Evolutionary conservation across 495 filamentous ascomycete genomes (phyloP), one percentile per base, ranked within the genome.

Genomic region (Hamigera avellanea): DNA sequence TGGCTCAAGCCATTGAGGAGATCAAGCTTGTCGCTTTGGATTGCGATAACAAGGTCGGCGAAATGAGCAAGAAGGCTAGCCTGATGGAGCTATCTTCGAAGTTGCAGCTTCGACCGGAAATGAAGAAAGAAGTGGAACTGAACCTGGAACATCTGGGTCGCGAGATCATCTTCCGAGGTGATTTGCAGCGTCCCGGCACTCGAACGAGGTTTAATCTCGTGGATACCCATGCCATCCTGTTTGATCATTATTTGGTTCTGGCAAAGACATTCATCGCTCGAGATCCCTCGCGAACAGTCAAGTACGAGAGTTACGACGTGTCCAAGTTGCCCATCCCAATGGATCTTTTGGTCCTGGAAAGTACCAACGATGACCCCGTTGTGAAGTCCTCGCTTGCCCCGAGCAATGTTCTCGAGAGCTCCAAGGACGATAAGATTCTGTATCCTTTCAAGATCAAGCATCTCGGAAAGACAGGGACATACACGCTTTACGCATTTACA

Each of bases 371-470:
- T 41, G 86, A 94, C 38, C 81, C 93, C 0, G 85, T 96, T 1
- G 64, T 83, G 36, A 91, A 89, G 52, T 84, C 83, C 8, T 62
- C 72, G 1, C 42, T 71, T 26, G 62, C 66, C 8, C 59, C 70
- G 2, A 63, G 67, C 19, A 77, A 78, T 4, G 52, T 53, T 10
- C 49, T 73, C 7, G 75, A 80, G 10, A 63, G 33, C 29, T 52
- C 62, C 3, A 76, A 71, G 36, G 81, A 88, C 45, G 84, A 88
- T 40, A 86, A 77, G 54, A 77, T 93, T 26, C 69, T 96, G 42
- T 96, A 83, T 52, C 91, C 93, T 3, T 96, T 99, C 73, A 80
- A 78, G 42, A 79, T 99, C 54, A 95, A 94, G 56, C 93, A 99
- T 61, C 73, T 99, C n/a, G 91, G 91, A 6, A 80, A 86, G 36